Percentiles rank a stretch among this genome's conserved stretches.
Evolutionary conservation across 495 filamentous ascomycete genomes (phyloP).

Genomic region (Oleoguttula mirabilis): DNA sequence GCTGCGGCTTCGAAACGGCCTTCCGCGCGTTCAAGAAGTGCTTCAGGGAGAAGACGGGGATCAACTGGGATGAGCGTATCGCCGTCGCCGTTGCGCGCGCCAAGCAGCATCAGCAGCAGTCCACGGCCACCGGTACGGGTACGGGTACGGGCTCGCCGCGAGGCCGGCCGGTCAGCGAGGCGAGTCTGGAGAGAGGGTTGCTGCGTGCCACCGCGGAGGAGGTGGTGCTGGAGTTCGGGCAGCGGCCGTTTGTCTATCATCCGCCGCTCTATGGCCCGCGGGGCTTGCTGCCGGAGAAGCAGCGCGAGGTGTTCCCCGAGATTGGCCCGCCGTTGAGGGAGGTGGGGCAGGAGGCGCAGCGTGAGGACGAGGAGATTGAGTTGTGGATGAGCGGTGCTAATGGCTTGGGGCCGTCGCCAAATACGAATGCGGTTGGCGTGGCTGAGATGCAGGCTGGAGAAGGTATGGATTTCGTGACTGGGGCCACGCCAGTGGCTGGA

Average conservation of each 20-base stretch:
- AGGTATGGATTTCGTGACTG: background rate
- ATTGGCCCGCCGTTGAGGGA: background rate
- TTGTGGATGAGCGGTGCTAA: slow-evolving; percentile 9
- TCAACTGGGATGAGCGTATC: slow-evolving; percentile 28
- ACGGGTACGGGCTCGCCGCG: background rate
- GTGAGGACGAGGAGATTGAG: slow-evolving; percentile 9
- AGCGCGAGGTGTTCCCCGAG: background rate
- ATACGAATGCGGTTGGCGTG: no score
- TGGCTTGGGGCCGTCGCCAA: background rate
- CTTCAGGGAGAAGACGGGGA: slow-evolving; percentile 24
- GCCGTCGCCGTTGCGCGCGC: background rate
- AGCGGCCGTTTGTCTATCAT: slow-evolving; percentile 14
- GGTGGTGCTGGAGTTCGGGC: background rate
- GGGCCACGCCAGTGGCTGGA: background rate
- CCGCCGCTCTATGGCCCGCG: slow-evolving; percentile 9
- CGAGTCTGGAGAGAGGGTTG: no score
- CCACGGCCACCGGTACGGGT: background rate
- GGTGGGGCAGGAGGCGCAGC: background rate
- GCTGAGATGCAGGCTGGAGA: no score
- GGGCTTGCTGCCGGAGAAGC: slow-evolving; percentile 13
- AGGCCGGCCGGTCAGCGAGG: slow-evolving; percentile 5
- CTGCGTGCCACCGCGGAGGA: no score
- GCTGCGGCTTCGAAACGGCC: slow-evolving; percentile 18
- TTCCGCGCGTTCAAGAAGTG: slow-evolving; percentile 22
- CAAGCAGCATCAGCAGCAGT: background rate